These are phyloP conservation scores for Tinospora cordifolia DNA, from an alignment of 164 flowering plant species.

Conservation along the genomic window DNA sequence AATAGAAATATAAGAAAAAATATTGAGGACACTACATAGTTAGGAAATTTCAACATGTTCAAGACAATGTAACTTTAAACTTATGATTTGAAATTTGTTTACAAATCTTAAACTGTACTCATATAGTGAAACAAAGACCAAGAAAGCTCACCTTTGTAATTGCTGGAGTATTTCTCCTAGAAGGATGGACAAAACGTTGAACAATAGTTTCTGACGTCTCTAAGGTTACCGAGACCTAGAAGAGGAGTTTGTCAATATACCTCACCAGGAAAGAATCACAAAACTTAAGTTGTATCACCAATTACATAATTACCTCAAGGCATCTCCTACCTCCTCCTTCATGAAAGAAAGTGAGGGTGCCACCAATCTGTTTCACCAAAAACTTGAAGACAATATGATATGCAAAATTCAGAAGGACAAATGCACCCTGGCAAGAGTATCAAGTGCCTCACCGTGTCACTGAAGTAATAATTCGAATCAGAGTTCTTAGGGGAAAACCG, in stretches of 20 bases:
- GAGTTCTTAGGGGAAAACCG: slow-evolving; percentile 92
- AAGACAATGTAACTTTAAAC: background rate
- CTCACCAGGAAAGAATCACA: slow-evolving; percentile 4
- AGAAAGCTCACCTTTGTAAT: slow-evolving; percentile 66
- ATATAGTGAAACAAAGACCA: background rate
- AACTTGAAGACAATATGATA: slow-evolving; percentile 1
- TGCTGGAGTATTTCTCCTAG: slow-evolving; percentile 75
- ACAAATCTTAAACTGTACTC: background rate
- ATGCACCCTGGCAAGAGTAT: background rate
- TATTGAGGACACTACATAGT: no score
- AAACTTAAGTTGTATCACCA: background rate
- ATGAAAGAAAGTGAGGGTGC: slow-evolving; percentile 91
- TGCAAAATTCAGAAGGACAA: background rate
- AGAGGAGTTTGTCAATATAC: slow-evolving; percentile 8
- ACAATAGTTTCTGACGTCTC: slow-evolving; percentile 77
- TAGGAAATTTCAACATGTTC: background rate
- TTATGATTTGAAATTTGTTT: background rate
- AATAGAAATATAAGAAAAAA: no score
- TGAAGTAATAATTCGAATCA: slow-evolving; percentile 81
- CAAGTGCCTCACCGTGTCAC: slow-evolving; percentile 51
- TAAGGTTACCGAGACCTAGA: slow-evolving; percentile 74
- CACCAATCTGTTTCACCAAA: slow-evolving; percentile 65
- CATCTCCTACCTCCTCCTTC: slow-evolving; percentile 85
- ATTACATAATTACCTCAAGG: slow-evolving; percentile 62
- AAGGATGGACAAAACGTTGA: slow-evolving; percentile 72